A percentile compares a stretch with the other conserved stretches of the same genome.
Conservation (phyloP, 1,284 basidiomycete genomes). For the Wallemia ichthyophaga region DNA sequence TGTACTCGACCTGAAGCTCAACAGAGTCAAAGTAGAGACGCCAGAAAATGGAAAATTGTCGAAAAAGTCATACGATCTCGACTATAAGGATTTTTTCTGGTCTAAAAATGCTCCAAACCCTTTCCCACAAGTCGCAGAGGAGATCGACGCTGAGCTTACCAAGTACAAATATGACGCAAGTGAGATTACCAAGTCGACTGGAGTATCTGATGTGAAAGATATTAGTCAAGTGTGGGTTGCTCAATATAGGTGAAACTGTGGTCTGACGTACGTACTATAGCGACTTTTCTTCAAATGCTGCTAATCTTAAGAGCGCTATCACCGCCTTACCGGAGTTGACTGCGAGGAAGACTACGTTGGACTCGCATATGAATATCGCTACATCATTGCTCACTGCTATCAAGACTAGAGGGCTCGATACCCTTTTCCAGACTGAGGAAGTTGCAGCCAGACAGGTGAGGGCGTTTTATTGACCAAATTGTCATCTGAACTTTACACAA, state of each 20-base stretch:
- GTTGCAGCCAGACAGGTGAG: slow-evolving; percentile 53
- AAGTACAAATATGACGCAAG: slow-evolving; percentile 83
- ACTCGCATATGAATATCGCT: slow-evolving; percentile 98
- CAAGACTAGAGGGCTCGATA: slow-evolving; percentile 79
- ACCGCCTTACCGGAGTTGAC: slow-evolving; percentile 94
- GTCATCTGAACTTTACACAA: not conserved
- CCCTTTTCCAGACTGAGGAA: slow-evolving; percentile 88
- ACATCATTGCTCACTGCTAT: slow-evolving; percentile 85
- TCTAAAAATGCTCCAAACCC: slow-evolving; percentile 80
- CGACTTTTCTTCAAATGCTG: slow-evolving; percentile 76
- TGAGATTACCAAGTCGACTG: slow-evolving; percentile 84
- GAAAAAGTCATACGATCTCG: slow-evolving; percentile 80
- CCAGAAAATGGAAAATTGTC: slow-evolving; percentile 27
- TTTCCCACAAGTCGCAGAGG: slow-evolving; percentile 94
- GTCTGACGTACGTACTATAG: slow-evolving; percentile 18
- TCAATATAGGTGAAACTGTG: slow-evolving; percentile 3
- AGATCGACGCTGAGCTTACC: slow-evolving; percentile 75
- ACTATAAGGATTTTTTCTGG: slow-evolving; percentile 99
- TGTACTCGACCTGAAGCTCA: slow-evolving; percentile 86
- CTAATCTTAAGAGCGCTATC: slow-evolving; percentile 87
- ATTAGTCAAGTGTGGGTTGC: slow-evolving; percentile 54
- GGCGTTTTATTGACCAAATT: slow-evolving; percentile 1
- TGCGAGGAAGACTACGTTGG: slow-evolving; percentile 77
- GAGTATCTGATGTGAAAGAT: slow-evolving; percentile 83
- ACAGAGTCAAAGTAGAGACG: slow-evolving; percentile 54